Evolutionary conservation across 352 stramenopile species (phyloP), one percentile per base, ranked within the genome.

Genomic region (Globisporangium megalacanthum): DNA sequence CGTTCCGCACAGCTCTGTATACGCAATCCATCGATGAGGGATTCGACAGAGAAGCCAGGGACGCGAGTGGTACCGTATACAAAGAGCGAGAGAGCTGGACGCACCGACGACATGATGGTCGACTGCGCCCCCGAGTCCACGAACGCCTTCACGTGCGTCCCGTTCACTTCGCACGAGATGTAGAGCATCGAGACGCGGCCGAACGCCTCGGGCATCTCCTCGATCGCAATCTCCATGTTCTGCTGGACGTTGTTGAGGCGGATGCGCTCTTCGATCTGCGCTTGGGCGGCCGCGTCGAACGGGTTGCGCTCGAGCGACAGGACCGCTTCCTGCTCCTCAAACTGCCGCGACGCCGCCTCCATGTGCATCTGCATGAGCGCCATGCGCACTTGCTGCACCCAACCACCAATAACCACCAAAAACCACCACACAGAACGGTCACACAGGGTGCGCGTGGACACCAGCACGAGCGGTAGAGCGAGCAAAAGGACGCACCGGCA

Each of bases 41-140:
- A 39, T 8, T 13, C 35, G 35, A 39, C 11, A 49, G 52, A 13
- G 31, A 42, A 25, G n/a, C 46, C n/a, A 14, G 25, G 1, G 25
- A 29, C 25, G 25, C 25, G 25, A 29, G 2, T 29, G 25, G 25
- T 29, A 29, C 25, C 25, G 25, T 29, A 37, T 44, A 14, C 2
- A 39, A 39, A 45, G 39, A n/a, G 20, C 4, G 15, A 19, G 20
- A 19, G 15, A 19, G 3, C 22, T 15, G 13, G 49, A 68, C 64
- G 49, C 67, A 94, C 85, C 54, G 81, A 92, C 6, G 86, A 96
- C 88, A 97, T 97, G 70, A 97, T 96, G 15, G 88, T 96, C 19
- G 78, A 95, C 62, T 97, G 89, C 10, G 89, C 89, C 29, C 89
- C 89, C 0, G 83, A 95, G 58, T 97, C 89, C 13, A 97, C 85